phyloP scores from a whole-genome alignment of 2,329 filamentous ascomycete species.

The Alternaria burnsii region DNA sequence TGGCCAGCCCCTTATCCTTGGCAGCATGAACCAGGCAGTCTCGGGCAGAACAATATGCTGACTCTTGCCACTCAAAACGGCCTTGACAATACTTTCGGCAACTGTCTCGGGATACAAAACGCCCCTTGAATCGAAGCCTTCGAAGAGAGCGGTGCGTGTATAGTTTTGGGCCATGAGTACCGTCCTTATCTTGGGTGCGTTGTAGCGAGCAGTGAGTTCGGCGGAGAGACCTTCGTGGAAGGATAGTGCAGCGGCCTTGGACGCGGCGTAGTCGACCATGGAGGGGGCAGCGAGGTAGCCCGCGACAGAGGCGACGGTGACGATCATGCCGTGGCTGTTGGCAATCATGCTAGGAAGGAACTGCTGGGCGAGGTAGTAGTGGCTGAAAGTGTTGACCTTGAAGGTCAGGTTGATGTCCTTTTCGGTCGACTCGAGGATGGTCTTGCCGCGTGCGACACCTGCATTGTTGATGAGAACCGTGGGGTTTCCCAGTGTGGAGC shows the following conservation, averaged over 20 bases:
- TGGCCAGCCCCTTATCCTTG: conserved; percentile 62
- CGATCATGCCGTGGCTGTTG: conserved; percentile 74
- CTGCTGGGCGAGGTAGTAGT: conserved; percentile 71
- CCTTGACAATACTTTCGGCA: conserved; percentile 68
- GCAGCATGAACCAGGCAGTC: conserved; percentile 47
- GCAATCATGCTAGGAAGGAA: conserved; percentile 73
- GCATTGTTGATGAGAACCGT: conserved; percentile 79
- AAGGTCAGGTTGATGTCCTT: conserved; percentile 72
- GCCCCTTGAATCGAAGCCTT: conserved; percentile 61
- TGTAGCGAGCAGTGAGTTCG: conserved; percentile 62
- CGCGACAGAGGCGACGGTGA: conserved; percentile 73
- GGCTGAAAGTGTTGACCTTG: conserved; percentile 73
- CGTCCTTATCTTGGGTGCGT: conserved; percentile 70
- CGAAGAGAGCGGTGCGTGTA: conserved; percentile 68
- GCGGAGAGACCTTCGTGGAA: conserved; percentile 70
- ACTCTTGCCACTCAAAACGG: conserved; percentile 66
- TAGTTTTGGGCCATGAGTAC: conserved; percentile 72
- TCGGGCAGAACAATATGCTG: conserved; percentile 65
- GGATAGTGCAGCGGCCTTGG: conserved; percentile 71
- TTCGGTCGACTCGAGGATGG: conserved; percentile 66
- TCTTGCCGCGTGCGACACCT: conserved; percentile 68
- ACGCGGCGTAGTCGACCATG: conserved; percentile 72
- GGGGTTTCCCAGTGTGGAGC: conserved; percentile 66
- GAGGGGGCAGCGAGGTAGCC: conserved; percentile 68
- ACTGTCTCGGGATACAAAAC: conserved; percentile 68